These are phyloP conservation scores for Fusarium musae DNA, from an alignment of 2,329 filamentous ascomycete genomes.

Conservation along the genomic window DNA sequence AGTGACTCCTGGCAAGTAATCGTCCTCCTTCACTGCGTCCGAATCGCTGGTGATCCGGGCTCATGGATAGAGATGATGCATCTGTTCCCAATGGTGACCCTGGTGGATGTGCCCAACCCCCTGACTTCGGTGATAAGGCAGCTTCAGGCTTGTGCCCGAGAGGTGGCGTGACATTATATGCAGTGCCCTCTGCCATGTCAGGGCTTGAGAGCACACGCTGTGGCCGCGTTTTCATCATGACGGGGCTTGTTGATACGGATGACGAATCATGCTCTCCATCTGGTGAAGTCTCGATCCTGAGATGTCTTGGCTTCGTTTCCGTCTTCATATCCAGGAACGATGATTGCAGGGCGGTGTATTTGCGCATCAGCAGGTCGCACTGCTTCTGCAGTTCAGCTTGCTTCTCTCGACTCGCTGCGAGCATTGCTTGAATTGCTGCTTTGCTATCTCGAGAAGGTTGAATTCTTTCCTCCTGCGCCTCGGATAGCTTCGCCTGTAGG, in stretches of 20 bases:
- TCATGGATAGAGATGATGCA: slow-evolving; percentile 44
- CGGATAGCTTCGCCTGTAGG: slow-evolving; percentile 58
- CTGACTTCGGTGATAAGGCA: slow-evolving; percentile 45
- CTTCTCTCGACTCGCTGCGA: slow-evolving; percentile 64
- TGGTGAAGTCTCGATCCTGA: slow-evolving; percentile 36
- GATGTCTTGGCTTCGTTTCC: slow-evolving; percentile 39
- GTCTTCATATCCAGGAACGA: slow-evolving; percentile 60
- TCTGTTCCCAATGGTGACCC: slow-evolving; percentile 53
- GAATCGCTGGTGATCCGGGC: slow-evolving; percentile 57
- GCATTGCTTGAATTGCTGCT: slow-evolving; percentile 55
- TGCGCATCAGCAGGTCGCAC: slow-evolving; percentile 60
- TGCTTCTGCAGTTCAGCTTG: slow-evolving; percentile 66
- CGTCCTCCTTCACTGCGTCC: slow-evolving; percentile 56
- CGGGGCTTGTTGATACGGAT: slow-evolving; percentile 53
- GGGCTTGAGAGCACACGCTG: slow-evolving; percentile 58
- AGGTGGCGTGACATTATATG: slow-evolving; percentile 58
- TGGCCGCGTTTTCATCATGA: slow-evolving; percentile 51
- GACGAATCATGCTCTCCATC: slow-evolving; percentile 50
- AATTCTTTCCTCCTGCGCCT: slow-evolving; percentile 48
- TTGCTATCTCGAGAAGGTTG: slow-evolving; percentile 46
- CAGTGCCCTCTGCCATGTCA: slow-evolving; percentile 55
- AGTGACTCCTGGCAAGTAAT: slow-evolving; percentile 34
- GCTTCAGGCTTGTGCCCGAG: slow-evolving; percentile 49
- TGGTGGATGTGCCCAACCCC: slow-evolving; percentile 49
- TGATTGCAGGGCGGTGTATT: slow-evolving; percentile 64